phyloP scores from a whole-genome alignment of 805 yeast species.

The Starmerella floris region DNA sequence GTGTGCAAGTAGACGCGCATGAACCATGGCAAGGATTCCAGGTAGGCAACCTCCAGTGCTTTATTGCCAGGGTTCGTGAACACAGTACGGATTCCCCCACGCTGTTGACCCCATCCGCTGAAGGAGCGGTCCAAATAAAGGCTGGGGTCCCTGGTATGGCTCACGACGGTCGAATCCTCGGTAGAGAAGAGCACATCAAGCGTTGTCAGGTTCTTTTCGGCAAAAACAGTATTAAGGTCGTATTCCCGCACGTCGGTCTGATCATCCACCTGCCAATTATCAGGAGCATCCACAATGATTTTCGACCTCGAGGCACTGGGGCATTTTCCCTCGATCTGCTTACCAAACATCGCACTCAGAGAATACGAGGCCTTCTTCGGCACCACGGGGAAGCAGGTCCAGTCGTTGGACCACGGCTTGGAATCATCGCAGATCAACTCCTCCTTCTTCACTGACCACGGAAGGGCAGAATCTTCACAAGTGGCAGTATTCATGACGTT shows the following conservation, averaged over 20 bases:
- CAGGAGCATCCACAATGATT: slow-evolving; percentile 11
- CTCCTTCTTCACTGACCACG: slow-evolving; percentile 61
- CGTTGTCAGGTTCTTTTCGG: background rate
- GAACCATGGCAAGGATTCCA: slow-evolving; percentile 87
- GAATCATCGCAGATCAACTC: slow-evolving; percentile 59
- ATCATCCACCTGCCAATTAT: slow-evolving; percentile 9
- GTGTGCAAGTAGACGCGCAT: slow-evolving; percentile 73
- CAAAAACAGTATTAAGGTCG: background rate
- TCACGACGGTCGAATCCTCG: slow-evolving; percentile 34
- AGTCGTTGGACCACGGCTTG: slow-evolving; percentile 42
- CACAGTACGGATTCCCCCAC: slow-evolving; percentile 75
- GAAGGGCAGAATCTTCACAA: slow-evolving; percentile 62
- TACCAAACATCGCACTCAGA: slow-evolving; percentile 58
- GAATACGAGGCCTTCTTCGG: slow-evolving; percentile 31
- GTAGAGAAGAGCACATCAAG: slow-evolving; percentile 34
- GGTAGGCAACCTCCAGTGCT: slow-evolving; percentile 43
- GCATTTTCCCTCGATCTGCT: slow-evolving; percentile 49
- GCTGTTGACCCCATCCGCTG: slow-evolving; percentile 83
- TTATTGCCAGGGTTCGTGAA: slow-evolving; percentile 48
- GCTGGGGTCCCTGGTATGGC: slow-evolving; percentile 40
- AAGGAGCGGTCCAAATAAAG: slow-evolving; percentile 67
- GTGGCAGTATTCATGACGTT: slow-evolving; percentile 60
- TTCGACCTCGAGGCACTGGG: slow-evolving; percentile 33
- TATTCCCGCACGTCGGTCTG: background rate
- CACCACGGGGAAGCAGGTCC: slow-evolving; percentile 59